phyloP scores from a whole-genome alignment of 164 flowering plant species.

The Cinnamomum chago region DNA sequence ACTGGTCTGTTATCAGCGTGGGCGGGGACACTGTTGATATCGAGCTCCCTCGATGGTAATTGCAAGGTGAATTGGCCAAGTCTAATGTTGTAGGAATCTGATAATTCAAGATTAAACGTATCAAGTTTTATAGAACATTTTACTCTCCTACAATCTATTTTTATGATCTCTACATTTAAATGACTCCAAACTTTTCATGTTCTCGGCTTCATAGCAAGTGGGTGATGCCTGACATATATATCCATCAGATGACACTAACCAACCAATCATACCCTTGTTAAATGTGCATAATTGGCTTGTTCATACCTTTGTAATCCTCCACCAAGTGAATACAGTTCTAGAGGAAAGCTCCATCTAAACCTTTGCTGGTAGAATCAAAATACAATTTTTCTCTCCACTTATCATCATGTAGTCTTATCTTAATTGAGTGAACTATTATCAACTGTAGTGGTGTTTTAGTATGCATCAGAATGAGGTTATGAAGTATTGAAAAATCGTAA shows the following conservation, averaged over 20 bases:
- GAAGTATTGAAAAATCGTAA: not conserved
- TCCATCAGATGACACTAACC: not conserved
- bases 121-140: not conserved
- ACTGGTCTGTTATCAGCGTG: slow-evolving; percentile 36
- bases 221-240: not conserved
- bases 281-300: too few relatives aligned
- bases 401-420: too few relatives aligned
- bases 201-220: not conserved
- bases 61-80: slow-evolving; percentile 39
- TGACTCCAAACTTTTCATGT: not conserved
- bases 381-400: too few relatives aligned
- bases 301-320: too few relatives aligned
- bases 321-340: too few relatives aligned
- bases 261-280: not conserved
- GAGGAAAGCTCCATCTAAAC: too few relatives aligned
- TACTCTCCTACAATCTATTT: not conserved
- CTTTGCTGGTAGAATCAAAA: too few relatives aligned
- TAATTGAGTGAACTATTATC: not conserved
- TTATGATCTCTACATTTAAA: not conserved
- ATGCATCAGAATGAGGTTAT: not conserved
- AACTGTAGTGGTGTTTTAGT: not conserved
- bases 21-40: slow-evolving; percentile 28
- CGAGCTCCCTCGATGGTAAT: slow-evolving; percentile 55
- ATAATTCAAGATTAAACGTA: not conserved
- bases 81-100: not conserved